Evolutionary conservation across 148 eudicot species (phyloP).

Genomic region (Agrostemma githago): DNA sequence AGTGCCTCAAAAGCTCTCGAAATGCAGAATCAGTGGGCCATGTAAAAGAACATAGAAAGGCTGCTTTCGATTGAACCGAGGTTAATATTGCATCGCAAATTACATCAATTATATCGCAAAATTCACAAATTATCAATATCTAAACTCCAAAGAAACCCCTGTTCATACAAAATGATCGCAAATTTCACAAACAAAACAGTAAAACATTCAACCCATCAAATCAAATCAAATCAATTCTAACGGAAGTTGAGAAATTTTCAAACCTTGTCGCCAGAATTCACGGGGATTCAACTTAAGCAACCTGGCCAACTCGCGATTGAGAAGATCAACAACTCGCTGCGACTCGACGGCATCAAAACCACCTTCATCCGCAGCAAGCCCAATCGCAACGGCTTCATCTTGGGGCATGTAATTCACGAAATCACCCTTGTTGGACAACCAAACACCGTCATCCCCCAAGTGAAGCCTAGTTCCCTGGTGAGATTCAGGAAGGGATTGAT

Average conservation of each 20-base stretch:
- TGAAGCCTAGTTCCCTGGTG: slow-evolving; percentile 8
- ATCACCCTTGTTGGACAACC: slow-evolving; percentile 29
- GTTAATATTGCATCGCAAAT: no score
- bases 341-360: slow-evolving; percentile 84
- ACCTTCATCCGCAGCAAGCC: slow-evolving; percentile 64
- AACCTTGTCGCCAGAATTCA: slow-evolving; percentile 87
- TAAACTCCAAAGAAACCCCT: no score
- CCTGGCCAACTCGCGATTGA: slow-evolving; percentile 57
- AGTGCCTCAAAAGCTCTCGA: neutral
- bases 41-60: no score
- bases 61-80: no score
- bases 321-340: slow-evolving; percentile 75
- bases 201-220: no score
- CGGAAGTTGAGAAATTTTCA: no score
- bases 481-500: neutral
- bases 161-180: no score
- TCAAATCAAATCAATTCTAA: neutral
- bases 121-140: no score
- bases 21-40: no score
- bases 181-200: no score
- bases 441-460: neutral
- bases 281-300: slow-evolving; percentile 66
- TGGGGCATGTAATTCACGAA: slow-evolving; percentile 84
- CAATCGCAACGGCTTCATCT: slow-evolving; percentile 92
- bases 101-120: no score